Conservation (phyloP, 768 basidiomycete genomes). For the Tubosaeta sp. region DNA sequence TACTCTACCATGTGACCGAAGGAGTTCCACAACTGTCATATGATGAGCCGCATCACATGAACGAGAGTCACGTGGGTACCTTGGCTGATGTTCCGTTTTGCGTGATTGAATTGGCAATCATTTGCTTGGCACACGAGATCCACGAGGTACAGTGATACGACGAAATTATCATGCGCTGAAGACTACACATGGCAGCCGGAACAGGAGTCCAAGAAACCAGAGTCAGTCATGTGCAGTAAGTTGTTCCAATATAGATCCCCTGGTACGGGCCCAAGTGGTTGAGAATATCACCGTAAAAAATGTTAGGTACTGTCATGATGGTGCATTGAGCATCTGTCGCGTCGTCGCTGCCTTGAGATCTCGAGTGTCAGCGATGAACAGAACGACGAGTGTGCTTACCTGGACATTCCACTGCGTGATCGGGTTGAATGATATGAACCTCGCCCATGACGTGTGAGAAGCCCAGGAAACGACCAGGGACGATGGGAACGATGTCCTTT, state of each 20-base stretch:
- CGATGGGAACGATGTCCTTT: conserved; percentile 50
- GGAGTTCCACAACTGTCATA: no score
- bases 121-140: background rate
- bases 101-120: background rate
- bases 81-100: background rate
- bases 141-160: conserved; percentile 1
- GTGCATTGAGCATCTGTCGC: conserved; percentile 50
- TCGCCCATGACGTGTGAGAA: conserved; percentile 41
- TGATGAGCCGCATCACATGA: conserved; percentile 4
- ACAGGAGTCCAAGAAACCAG: no score
- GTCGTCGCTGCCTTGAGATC: conserved; percentile 47
- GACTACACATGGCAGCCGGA: background rate
- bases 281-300: conserved; percentile 44
- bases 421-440: conserved; percentile 38
- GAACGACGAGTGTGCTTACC: conserved; percentile 21
- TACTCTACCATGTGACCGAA: background rate
- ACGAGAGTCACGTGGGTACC: background rate
- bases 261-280: conserved; percentile 58
- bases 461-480: conserved; percentile 48
- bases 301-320: conserved; percentile 49
- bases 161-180: background rate
- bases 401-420: conserved; percentile 39
- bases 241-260: conserved; percentile 53
- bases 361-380: background rate
- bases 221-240: conserved; percentile 31